Percentiles rank a stretch among this genome's conserved stretches.
Evolutionary conservation across 2,329 filamentous ascomycete species (phyloP).

Genomic region (Ophiobolus disseminans): DNA sequence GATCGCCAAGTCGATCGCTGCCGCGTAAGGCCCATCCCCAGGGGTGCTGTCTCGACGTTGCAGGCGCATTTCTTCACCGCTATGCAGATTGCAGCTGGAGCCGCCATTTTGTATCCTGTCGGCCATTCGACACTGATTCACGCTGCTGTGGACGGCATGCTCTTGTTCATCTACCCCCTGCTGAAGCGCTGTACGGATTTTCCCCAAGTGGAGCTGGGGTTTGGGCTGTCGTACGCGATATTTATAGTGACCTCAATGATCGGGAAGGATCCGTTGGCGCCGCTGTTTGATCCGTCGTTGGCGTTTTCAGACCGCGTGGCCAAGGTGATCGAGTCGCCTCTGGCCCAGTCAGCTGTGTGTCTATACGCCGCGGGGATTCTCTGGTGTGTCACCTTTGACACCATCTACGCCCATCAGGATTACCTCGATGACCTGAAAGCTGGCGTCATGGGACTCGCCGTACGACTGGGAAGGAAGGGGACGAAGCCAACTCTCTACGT

Average conservation of each 20-base stretch:
- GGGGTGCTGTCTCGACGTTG: constrained; percentile 55
- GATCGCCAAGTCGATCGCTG: constrained; percentile 54
- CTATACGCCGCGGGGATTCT: background rate
- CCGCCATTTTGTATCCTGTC: constrained; percentile 48
- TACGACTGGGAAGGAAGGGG: background rate
- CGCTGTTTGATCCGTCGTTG: background rate
- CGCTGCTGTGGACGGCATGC: constrained; percentile 51
- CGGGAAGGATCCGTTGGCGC: background rate
- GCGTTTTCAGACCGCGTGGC: background rate
- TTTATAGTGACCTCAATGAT: background rate
- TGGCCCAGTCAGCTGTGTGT: constrained; percentile 3
- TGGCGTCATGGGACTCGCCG: constrained; percentile 30
- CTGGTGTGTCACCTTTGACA: constrained; percentile 46
- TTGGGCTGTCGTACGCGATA: constrained; percentile 22
- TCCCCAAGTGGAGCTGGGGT: constrained; percentile 60
- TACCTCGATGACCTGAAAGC: constrained; percentile 44
- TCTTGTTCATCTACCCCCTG: constrained; percentile 55
- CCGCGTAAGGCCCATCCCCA: constrained; percentile 36
- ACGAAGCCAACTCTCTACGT: background rate
- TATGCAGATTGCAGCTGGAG: constrained; percentile 33
- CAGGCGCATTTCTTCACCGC: constrained; percentile 50
- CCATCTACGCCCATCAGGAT: constrained; percentile 49
- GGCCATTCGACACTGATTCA: constrained; percentile 26
- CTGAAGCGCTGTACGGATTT: constrained; percentile 62
- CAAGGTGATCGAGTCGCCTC: background rate